Conservation (phyloP, 257 asterid genomes). For the Rauvolfia tetraphylla region DNA sequence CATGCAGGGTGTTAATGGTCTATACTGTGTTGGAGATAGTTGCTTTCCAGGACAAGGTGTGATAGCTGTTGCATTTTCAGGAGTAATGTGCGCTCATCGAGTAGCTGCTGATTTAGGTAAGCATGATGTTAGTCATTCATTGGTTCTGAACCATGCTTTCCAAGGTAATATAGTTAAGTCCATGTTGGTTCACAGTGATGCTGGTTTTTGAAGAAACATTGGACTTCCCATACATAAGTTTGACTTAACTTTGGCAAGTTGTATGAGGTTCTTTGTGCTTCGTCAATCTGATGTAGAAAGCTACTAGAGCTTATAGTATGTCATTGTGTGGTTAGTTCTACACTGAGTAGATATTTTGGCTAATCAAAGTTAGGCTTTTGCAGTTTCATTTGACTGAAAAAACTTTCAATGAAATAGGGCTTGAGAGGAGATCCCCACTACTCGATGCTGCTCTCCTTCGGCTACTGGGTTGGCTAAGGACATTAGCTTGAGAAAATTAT, state of each 20-base stretch:
- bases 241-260: neutral
- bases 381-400: slow-evolving; percentile 12
- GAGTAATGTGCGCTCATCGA: slow-evolving; percentile 98
- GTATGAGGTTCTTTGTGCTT: neutral
- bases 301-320: neutral
- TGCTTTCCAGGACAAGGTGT: slow-evolving; percentile 99
- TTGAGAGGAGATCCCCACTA: slow-evolving; percentile 62
- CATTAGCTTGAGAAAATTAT: slow-evolving; percentile 50
- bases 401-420: slow-evolving; percentile 39
- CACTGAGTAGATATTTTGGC: neutral
- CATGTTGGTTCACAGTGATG: neutral
- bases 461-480: slow-evolving; percentile 87
- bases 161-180: neutral
- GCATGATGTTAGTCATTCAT: slow-evolving; percentile 1
- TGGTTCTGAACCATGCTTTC: neutral
- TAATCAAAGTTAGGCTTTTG: neutral
- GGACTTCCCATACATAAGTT: neutral
- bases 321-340: neutral
- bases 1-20: slow-evolving; percentile 75
- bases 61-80: slow-evolving; percentile 96
- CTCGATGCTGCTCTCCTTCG: slow-evolving; percentile 71
- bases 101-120: slow-evolving; percentile 96
- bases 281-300: neutral
- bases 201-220: no score
- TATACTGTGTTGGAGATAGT: slow-evolving; percentile 98